Evolutionary conservation across 2,329 filamentous ascomycete genomes (phyloP).

Genomic region (Uncinocarpus reesii): DNA sequence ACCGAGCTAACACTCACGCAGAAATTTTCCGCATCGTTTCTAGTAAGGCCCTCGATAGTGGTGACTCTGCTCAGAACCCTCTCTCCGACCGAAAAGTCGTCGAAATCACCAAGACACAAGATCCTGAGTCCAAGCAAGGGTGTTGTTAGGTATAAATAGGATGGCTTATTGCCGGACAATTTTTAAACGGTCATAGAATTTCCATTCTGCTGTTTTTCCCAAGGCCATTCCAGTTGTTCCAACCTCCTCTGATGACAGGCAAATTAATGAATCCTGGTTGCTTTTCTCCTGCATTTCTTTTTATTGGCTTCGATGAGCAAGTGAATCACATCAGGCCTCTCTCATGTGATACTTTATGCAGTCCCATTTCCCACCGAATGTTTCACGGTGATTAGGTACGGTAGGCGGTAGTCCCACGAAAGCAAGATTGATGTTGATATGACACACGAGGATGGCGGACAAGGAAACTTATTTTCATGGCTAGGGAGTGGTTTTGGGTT

Average conservation of each 20-base stretch:
- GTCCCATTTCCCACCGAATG: background rate
- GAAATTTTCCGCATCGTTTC: conserved; percentile 99
- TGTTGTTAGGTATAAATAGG: conserved; percentile 31
- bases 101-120: conserved; percentile 74
- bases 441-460: conserved; percentile 7
- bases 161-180: conserved; percentile 14
- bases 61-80: conserved; percentile 68
- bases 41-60: conserved; percentile 88
- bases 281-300: conserved; percentile 17
- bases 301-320: conserved; percentile 1
- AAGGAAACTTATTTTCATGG: conserved; percentile 17
- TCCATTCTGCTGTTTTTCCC: conserved; percentile 17
- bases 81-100: conserved; percentile 69
- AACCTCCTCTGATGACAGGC: conserved; percentile 7
- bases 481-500: conserved; percentile 18
- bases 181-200: conserved; percentile 10
- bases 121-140: conserved; percentile 59
- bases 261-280: conserved; percentile 15
- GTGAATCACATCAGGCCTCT: background rate
- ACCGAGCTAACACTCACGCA: conserved; percentile 31
- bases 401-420: conserved; percentile 8
- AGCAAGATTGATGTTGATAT: conserved; percentile 11
- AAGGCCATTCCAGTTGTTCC: conserved; percentile 13
- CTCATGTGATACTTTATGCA: background rate
- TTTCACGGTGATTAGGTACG: background rate